Base-by-base conservation (phyloP, 768 basidiomycete species). In the Mycena olivaceomarginata region DNA sequence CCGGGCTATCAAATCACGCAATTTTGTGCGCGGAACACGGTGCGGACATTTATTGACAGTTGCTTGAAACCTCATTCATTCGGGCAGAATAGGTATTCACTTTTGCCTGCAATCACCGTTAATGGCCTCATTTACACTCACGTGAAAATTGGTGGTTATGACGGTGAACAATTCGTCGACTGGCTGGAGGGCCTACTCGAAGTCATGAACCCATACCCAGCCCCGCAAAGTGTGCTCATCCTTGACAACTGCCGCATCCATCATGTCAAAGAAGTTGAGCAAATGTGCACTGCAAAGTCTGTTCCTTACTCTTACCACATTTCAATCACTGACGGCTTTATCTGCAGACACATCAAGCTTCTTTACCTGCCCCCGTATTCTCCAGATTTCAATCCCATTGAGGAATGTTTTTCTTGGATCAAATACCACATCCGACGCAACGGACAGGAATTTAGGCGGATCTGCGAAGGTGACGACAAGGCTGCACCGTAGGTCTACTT, bases 211-310 rank as follows among this genome's bases (percentile, higher is more conserved):
- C 82, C 79, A 4, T 85, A 77, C 65, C 82, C 82, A 1, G 77
- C 45, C 2, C 68, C 57, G 6, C 59, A 68, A 8, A 83, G 80
- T 59, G 80, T 85, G 16, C 76, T 85, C 25, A 74, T 85, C 25
- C 75, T 82, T n/a, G 83, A 85, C 69, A 85, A 85, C 72, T 85
- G 84, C 69, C 76, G 57, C 2, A 85, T 85, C 6, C 85, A 85
- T 60, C 80, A 85, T 63, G 77, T 79, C 41, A 73, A 79, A 20
- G 80, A 66, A 31, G 78, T 80, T 11, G 67, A 78, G 41, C 74
- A 78, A 25, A 67, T 75, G 60, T 62, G 60, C 39, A 41, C 39
- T 40, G 60, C 60, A 18, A 62, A n/a, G 60, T 62, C 2, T 8
- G 60, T 41, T 20, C 15, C 11, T 40, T 41, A 20, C 5, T 20